These are phyloP conservation scores for Glycyrrhiza uralensis DNA, from an alignment of 306 rosid genomes.

Conservation along the genomic window DNA sequence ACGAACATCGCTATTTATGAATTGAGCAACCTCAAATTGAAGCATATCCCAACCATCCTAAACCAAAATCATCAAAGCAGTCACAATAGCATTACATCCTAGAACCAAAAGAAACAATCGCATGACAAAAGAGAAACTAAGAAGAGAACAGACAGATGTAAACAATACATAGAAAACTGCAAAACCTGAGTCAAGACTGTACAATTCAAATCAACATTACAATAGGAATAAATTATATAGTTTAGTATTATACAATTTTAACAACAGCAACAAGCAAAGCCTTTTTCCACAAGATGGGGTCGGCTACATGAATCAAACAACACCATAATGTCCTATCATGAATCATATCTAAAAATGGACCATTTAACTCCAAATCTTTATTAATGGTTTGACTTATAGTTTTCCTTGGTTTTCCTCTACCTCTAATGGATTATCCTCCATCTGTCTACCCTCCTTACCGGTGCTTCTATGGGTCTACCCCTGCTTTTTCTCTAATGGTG, in stretches of 20 bases:
- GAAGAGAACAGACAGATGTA: conserved; percentile 11
- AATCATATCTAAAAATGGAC: background rate
- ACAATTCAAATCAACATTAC: background rate
- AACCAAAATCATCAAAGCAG: conserved; percentile 31
- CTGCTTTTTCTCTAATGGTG: background rate
- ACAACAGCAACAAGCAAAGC: background rate
- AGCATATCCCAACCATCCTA: conserved; percentile 65
- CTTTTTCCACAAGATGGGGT: background rate
- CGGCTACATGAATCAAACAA: background rate
- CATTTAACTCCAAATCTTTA: background rate
- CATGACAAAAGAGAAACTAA: background rate
- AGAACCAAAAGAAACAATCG: conserved; percentile 18
- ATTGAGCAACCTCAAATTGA: conserved; percentile 78
- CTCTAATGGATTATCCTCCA: background rate
- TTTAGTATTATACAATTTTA: background rate
- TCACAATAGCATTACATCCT: conserved; percentile 27
- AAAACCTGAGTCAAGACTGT: background rate
- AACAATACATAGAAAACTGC: background rate
- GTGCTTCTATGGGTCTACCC: background rate
- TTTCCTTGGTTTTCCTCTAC: background rate
- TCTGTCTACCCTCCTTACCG: background rate
- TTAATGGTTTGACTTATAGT: background rate
- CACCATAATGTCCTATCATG: background rate
- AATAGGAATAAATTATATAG: background rate
- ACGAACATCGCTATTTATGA: conserved; percentile 81